Evolutionary conservation across 1,284 basidiomycete species (phyloP), one percentile per base, ranked within the genome.

Genomic region (Singerocomus rubriflavus): DNA sequence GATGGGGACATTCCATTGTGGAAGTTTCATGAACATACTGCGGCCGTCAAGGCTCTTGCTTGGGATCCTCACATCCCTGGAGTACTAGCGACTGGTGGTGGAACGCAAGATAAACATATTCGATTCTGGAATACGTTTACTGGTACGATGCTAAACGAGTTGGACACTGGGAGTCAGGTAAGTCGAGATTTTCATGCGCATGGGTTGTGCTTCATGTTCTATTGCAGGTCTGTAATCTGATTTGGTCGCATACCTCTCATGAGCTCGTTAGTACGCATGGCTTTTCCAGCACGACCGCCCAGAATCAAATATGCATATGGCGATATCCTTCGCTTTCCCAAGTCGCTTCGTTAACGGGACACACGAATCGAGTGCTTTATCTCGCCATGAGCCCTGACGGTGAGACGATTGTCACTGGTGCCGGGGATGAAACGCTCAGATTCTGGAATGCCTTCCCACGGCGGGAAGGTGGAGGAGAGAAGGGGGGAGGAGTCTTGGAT

Each of bases 231-330:
- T 98, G 96, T 75, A 98, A 98, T 71, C 81, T 98, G 45, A 91
- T 93, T 58, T 98, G 95, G 94, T 96, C 93, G 5, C 77, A 90
- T 49, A 97, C 91, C 25, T 94, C 94, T 14, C 96, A 98, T 65
- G 96, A 99, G 71, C 81, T 99, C 32, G 94, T 99, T 31, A 97
- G 93, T 12, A 99, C 96, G 2, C 96, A 99, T 64, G 96, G 97
- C 1, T 99, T 95, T 74, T 96, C 93, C 17, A 91, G 87, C 6
- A 93, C 92, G 3, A 85, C 91, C 0, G 85, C 95, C 6, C 94
- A 98, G 69, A 98, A 99, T 71, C 96, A 99, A 70, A 96, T 99
- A 50, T 95, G 93, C 65, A 91, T 99, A 57, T 99, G 96, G 96
- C 89, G 90, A 65, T 98, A 98, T 70, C 97, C 96, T 0, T 86